Base-by-base conservation (phyloP, 2,329 filamentous ascomycete genomes). In the Phaeosphaeriaceae sp. region DNA sequence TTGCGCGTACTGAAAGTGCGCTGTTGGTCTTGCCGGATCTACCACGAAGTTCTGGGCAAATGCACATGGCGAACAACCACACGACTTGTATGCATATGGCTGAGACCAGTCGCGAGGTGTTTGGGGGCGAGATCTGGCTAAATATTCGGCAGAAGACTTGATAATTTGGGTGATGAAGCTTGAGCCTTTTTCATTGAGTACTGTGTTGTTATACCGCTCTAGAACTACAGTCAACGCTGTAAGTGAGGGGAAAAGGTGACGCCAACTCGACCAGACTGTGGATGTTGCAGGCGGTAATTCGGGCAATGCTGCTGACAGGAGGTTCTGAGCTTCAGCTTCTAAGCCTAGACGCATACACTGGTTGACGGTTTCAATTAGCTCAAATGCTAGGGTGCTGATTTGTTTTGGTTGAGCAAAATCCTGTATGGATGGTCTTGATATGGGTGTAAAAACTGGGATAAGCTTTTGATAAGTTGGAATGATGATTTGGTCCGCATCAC, bases 61-160 rank as follows among this genome's bases (percentile, higher is more conserved):
- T 2, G 6, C 8, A 20, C 44, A 54, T 8, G 47, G 47, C n/a
- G 6, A 38, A 36, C 54, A 57, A n/a, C 15, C 29, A 36, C 48
- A 54, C 18, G 9, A 20, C 16, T 11, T 17, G 15, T 28, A 21
- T 16, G 41, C 15, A n/a, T 29, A 11, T 36, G 17, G 39, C 3
- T 42, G 44, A 20, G 6, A 21, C 48, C 47, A 57, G 16, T 52
- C 29, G n/a, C n/a, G 33, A 17, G 46, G 46, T 23, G 50, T 15
- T n/a, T 20, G 32, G 15, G 48, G 45, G 4, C n/a, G 18, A 2
- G 37, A 41, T n/a, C 17, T 16, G 8, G 37, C 45, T n/a, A 42
- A 12, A 13, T 35, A 21, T 13, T 9, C 17, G 3, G 45, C 9
- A 20, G 15, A n/a, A 26, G 20, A 17, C 15, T 15, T 23, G 23